Percentiles rank a stretch among this genome's conserved stretches.
Conservation (phyloP, 805 yeast genomes). For the Wickerhamiella kurtzmanii region DNA sequence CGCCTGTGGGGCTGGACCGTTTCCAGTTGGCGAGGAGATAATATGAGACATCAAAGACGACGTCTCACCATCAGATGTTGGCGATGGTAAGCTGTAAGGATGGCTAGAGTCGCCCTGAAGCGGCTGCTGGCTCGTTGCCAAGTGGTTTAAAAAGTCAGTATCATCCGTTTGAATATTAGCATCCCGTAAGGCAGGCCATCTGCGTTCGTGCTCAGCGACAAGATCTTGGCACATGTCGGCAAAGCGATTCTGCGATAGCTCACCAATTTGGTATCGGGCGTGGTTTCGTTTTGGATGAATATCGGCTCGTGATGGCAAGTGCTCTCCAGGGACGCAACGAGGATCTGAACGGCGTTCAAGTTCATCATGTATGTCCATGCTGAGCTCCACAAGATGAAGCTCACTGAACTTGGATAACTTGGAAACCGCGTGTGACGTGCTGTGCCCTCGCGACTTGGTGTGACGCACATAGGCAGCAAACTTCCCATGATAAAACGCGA, state of each 20-base stretch:
- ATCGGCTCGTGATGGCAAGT: slow-evolving; percentile 50
- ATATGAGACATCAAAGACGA: neutral
- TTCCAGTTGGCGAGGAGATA: neutral
- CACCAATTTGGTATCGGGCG: slow-evolving; percentile 82
- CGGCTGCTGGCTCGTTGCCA: neutral
- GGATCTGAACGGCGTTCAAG: slow-evolving; percentile 55
- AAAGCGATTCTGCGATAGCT: slow-evolving; percentile 68
- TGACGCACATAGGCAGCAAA: neutral
- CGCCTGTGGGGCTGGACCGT: neutral
- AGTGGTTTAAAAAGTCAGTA: too few species aligned
- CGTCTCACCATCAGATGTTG: neutral
- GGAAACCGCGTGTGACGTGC: slow-evolving; percentile 30
- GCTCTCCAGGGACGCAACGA: slow-evolving; percentile 31
- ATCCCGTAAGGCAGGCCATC: slow-evolving; percentile 32
- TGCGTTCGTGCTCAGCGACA: slow-evolving; percentile 68
- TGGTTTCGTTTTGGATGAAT: slow-evolving; percentile 92
- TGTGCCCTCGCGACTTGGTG: neutral
- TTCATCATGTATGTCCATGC: slow-evolving; percentile 93
- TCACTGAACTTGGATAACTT: slow-evolving; percentile 44
- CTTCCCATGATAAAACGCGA: neutral
- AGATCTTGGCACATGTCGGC: slow-evolving; percentile 86
- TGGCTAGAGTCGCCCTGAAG: neutral
- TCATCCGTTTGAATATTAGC: neutral
- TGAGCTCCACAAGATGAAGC: slow-evolving; percentile 75
- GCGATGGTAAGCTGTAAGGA: neutral